Evolutionary conservation across 1,139 yeast genomes (phyloP).

Genomic region (Pichia sp.): DNA sequence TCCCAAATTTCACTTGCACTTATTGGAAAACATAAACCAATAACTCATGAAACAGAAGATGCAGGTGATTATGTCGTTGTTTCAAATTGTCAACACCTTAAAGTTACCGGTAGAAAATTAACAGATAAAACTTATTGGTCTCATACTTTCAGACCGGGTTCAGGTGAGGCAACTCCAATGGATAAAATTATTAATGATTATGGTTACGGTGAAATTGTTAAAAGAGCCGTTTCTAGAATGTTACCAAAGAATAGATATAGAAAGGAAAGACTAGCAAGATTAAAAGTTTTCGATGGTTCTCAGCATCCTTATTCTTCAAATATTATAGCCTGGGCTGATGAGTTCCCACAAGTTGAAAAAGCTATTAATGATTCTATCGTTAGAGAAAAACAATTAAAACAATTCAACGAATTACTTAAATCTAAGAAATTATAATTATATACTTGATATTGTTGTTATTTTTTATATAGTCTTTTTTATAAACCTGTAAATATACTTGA

Average conservation of each 20-base stretch:
- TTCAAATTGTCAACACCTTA: conserved; percentile 78
- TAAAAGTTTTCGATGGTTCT: conserved; percentile 82
- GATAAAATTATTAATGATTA: conserved; percentile 66
- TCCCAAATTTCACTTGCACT: conserved; percentile 78
- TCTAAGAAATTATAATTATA: conserved; percentile 9
- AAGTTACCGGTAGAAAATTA: conserved; percentile 78
- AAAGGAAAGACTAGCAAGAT: conserved; percentile 70
- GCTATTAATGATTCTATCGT: conserved; percentile 36
- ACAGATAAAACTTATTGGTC: conserved; percentile 83
- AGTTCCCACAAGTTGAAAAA: conserved; percentile 47
- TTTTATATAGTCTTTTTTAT: background rate
- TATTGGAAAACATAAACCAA: conserved; percentile 95
- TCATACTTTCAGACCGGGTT: conserved; percentile 88
- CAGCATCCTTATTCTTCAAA: conserved; percentile 82
- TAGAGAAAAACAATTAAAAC: conserved; percentile 28
- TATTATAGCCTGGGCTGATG: conserved; percentile 81
- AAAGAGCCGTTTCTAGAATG: conserved; percentile 91
- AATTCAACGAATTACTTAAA: conserved; percentile 23
- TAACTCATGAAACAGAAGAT: conserved; percentile 59
- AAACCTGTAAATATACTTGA: background rate
- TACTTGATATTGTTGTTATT: too few relatives aligned
- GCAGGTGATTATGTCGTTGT: conserved; percentile 97
- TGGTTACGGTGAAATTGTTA: conserved; percentile 79
- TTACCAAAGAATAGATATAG: conserved; percentile 86
- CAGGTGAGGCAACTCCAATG: conserved; percentile 79